Conservation (phyloP, 1,139 yeast genomes). For the Starmera stellimalicola region DNA sequence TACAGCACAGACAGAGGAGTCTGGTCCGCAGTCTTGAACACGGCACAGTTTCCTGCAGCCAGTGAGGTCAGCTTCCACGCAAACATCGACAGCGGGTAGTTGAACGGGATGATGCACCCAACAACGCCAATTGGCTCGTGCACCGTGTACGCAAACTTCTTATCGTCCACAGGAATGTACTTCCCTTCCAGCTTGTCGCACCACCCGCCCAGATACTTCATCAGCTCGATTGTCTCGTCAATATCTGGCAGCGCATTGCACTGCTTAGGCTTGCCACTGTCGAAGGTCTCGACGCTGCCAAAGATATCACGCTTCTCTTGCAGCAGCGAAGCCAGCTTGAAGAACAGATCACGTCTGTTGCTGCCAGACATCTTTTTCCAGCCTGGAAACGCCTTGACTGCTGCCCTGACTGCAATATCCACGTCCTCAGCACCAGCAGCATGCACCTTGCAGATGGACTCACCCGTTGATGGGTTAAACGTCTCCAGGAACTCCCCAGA, state of each 20-base stretch:
- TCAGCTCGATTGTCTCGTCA: constrained; percentile 46
- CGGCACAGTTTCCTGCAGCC: constrained; percentile 60
- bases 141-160: constrained; percentile 65
- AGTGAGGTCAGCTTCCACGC: constrained; percentile 68
- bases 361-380: constrained; percentile 42
- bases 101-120: constrained; percentile 67
- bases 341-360: constrained; percentile 37
- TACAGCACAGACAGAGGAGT: constrained; percentile 55
- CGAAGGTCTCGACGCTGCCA: constrained; percentile 53
- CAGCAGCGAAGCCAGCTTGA: constrained; percentile 42
- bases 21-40: constrained; percentile 58
- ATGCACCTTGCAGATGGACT: constrained; percentile 53
- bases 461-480: constrained; percentile 58
- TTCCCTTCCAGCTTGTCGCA: constrained; percentile 76
- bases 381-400: constrained; percentile 54
- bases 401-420: constrained; percentile 68
- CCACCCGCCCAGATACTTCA: constrained; percentile 76
- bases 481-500: constrained; percentile 45
- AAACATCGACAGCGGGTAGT: constrained; percentile 59
- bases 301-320: constrained; percentile 39
- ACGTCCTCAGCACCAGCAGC: constrained; percentile 64
- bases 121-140: constrained; percentile 80
- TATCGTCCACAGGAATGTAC: constrained; percentile 54
- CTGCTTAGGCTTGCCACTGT: constrained; percentile 53
- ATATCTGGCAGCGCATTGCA: constrained; percentile 53